Conservation (phyloP, 108 stramenopile genomes). For the Pseudonitzschia delicatissima region DNA sequence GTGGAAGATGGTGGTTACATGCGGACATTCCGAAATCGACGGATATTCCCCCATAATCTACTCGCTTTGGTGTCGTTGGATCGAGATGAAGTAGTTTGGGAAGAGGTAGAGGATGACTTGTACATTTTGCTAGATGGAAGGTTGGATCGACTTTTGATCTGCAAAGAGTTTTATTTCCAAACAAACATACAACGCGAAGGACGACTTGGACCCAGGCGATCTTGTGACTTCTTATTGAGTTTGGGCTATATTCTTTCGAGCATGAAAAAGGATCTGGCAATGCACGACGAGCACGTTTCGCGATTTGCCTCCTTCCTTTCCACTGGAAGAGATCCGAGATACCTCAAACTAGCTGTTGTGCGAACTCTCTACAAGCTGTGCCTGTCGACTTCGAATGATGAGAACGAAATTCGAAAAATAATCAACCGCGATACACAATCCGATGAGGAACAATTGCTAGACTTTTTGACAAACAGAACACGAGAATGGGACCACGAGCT, state of each 20-base stretch:
- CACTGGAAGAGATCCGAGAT: conserved; percentile 1
- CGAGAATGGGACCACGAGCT: neutral
- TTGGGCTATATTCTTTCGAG: conserved; percentile 12
- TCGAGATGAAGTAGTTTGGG: conserved; percentile 11
- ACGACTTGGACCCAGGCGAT: neutral
- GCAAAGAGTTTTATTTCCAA: neutral
- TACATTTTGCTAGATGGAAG: conserved; percentile 21
- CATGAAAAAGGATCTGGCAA: neutral
- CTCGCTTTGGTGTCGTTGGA: conserved; percentile 2
- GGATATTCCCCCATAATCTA: neutral
- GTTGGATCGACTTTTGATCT: neutral
- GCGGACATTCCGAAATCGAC: neutral
- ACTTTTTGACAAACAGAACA: neutral
- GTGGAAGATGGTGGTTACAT: neutral
- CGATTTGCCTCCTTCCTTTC: conserved; percentile 11
- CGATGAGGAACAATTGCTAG: neutral
- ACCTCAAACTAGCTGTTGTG: conserved; percentile 14
- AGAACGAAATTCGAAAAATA: neutral
- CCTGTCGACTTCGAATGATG: neutral
- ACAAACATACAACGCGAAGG: neutral
- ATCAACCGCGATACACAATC: too few species aligned
- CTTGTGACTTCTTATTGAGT: conserved; percentile 4
- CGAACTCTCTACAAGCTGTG: conserved; percentile 5
- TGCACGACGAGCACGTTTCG: conserved; percentile 17
- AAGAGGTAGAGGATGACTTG: conserved; percentile 24